Evolutionary conservation across 352 stramenopile species (phyloP), one percentile per base, ranked within the genome.

Genomic region (Bremia lactucae): DNA sequence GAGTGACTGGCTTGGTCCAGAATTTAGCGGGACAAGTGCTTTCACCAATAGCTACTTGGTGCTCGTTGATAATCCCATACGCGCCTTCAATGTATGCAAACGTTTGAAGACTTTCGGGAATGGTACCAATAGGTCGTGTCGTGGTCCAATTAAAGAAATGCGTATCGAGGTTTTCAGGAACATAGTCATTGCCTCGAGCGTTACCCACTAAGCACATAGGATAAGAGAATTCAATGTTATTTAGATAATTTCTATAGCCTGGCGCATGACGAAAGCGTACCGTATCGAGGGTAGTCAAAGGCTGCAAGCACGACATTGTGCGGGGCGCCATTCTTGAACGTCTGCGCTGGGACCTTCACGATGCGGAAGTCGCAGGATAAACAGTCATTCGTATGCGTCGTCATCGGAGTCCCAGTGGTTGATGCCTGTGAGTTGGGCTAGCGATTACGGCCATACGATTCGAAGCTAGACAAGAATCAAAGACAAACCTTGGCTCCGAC

Each of bases 61-160:
- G 70, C 19, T 91, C 79, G 34, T 91, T 91, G 31, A 91, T 72
- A 52, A 91, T 87, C 14, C 75, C 75, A 38, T 91, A 91, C 3
- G 60, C 50, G n/a, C 68, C 79, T 38, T 87, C 76, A 25, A 89
- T 70, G 59, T 87, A 91, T 37, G 71, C 79, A 46, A 72, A 89
- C 3, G 79, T 91, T 35, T 63, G 62, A 14, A 55, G 22, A 14
- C 60, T 67, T 42, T 91, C 68, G 0, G 73, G 72, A 49, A 91
- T 89, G 37, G 59, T 62, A 33, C 75, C 76, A 37, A 91, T 87
- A 14, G 58, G 29, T 5, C 62, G 53, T 18, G 79, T 72, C 19
- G 62, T 47, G 8, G 59, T 72, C 72, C 75, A 87, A 38, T 84
- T 75, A 55, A 65, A 83, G 46, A 86, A 73, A 3, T 72, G 65